Conservation (phyloP, 495 filamentous ascomycete genomes). For the Melanomma pulvis-pyrius region DNA sequence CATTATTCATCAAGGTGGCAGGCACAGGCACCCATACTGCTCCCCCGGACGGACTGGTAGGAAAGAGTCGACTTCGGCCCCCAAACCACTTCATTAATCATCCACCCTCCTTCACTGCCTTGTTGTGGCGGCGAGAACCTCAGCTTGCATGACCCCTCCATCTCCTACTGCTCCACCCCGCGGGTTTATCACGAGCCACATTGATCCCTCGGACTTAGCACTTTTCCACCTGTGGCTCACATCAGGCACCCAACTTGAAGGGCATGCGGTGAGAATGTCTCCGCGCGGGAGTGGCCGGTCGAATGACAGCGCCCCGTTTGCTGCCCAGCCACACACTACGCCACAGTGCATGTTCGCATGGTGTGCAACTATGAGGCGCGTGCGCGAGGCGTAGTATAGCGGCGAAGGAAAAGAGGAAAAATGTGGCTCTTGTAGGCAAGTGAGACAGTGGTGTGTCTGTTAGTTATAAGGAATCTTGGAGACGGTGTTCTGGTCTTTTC, state of each 20-base stretch:
- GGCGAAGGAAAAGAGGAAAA: not conserved
- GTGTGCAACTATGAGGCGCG: not conserved
- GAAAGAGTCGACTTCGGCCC: slow-evolving; percentile 1
- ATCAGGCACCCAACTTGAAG: not conserved
- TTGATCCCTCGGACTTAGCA: not conserved
- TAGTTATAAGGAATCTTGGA: slow-evolving; percentile 5
- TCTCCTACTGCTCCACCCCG: slow-evolving; percentile 4
- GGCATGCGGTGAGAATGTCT: not conserved
- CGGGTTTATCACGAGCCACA: slow-evolving; percentile 14
- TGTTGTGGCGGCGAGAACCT: slow-evolving; percentile 11
- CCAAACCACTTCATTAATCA: not conserved
- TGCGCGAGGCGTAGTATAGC: slow-evolving; percentile 4
- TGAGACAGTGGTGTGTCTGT: slow-evolving; percentile 5
- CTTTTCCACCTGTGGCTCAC: slow-evolving; percentile 6
- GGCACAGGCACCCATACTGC: not conserved
- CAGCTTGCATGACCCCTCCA: slow-evolving; percentile 28
- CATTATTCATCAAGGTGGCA: not conserved
- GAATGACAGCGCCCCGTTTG: not conserved
- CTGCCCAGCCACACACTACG: not conserved
- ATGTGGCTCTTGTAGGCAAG: slow-evolving; percentile 16
- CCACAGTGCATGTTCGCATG: not conserved
- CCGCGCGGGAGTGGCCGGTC: slow-evolving; percentile 12
- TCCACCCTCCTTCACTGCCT: slow-evolving; percentile 14
- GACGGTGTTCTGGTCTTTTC: not conserved
- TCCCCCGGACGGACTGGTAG: not conserved